Base-by-base conservation (phyloP, 805 yeast species). In the Metschnikowia baotianmanensis region DNA sequence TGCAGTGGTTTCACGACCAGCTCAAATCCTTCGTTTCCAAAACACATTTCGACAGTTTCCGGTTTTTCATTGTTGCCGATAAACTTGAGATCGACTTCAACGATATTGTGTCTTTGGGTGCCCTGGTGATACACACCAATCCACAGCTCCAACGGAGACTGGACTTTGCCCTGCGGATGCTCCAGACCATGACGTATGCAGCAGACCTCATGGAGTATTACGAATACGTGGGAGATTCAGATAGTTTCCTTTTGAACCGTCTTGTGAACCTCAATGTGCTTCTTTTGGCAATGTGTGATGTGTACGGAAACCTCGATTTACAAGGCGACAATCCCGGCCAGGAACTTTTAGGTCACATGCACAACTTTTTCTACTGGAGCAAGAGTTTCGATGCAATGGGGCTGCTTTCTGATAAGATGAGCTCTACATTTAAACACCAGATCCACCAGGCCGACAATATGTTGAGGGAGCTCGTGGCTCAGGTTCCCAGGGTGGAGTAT, bases 41-140 rank as follows among this genome's bases (percentile, higher is more conserved):
- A 4, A 16, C 40, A 6, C 35, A 37, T 13, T 37, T 37, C 4
- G 40, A 37, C 13, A 37, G 31, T 4, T 37, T 37, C 27, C 30
- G 40, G 6, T 37, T 37, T 18, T 31, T 18, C 9, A 31, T 37
- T 17, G 20, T 37, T 13, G n/a, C 11, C 6, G 23, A 30, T 12
- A 30, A 10, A 23, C 15, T 37, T 4, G 18, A 6, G 13, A 17
- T 17, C 4, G 40, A 37, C 20, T 23, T 37, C 6, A 8, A 10
- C 3, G 40, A 37, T 13, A 37, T 37, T 24, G 18, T 30, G 15
- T n/a, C 13, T 10, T 6, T 37, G 9, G 15, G 31, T 5, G 7
- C 12, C 2, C 23, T 10, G 3, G 19, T 24, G 10, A 19, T 31
- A 6, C 19, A 5, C 3, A 4, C 11, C 8, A 24, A 37, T 17